Base-by-base conservation (phyloP, 2,329 filamentous ascomycete genomes). In the Lecanicillium sp. region DNA sequence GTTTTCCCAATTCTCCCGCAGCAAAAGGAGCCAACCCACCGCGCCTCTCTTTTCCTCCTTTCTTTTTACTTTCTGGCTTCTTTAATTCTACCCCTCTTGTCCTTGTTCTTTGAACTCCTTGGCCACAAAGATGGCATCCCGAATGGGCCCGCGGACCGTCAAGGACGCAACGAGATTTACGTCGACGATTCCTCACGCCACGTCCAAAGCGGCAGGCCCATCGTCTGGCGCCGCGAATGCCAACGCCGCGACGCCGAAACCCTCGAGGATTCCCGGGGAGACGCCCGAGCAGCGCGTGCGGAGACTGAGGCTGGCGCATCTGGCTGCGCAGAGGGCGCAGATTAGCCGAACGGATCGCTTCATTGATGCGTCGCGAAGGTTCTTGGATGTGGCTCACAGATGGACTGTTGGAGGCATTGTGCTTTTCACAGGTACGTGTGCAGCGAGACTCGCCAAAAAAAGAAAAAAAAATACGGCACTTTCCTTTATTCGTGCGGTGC, bases 131-230 rank as follows among this genome's bases (percentile, higher is more conserved):
- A 68, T 67, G 64, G 58, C 60, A 41, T 60, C 61, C 25, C 58
- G 59, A 49, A 60, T 67, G 32, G 66, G 65, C 47, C 72, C 82
- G 44, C 80, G 83, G 56, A 85, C 78, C 63, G 80, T 84, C 57
- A 77, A 76, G 51, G 85, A 89, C 59, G 85, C 85, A 49, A 92
- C 85, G 52, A 80, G 84, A 56, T 92, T 68, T 57, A 68, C 64
- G 27, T 67, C 64, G 40, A 67, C 63, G 42, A 64, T 65, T 42
- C 64, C 65, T 37, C 83, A 87, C 63, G 84, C 83, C 51, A 72
- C 73, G 47, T 76, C 78, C 48, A 84, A 83, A 57, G 60, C 70
- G 30, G 53, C 53, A 44, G 59, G 57, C 40, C 58, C 63, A 19
- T 52, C 59, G 38, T 53, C 57, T 29, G 59, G 63, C 18, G 43